Conservation (phyloP, 371 early-diverging fungal genomes). For the Mucor velutinosus region DNA sequence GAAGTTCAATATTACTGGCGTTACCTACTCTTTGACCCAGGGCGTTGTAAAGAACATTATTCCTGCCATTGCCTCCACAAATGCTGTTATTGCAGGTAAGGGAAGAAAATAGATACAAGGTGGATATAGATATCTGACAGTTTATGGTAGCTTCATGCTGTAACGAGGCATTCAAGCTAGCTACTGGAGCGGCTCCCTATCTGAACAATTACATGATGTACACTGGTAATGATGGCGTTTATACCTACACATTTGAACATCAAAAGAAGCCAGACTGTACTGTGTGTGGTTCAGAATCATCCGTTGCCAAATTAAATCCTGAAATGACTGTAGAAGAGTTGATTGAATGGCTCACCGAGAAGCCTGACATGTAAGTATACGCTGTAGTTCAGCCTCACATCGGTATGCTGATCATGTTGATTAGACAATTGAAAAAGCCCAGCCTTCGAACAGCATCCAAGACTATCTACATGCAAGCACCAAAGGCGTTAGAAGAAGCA, state of each 20-base stretch:
- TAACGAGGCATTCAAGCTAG: slow-evolving; percentile 93
- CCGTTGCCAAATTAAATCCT: slow-evolving; percentile 44
- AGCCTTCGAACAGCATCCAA: slow-evolving; percentile 62
- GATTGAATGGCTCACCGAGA: slow-evolving; percentile 74
- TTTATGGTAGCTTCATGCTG: slow-evolving; percentile 78
- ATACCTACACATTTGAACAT: slow-evolving; percentile 89
- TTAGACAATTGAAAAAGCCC: slow-evolving; percentile 79
- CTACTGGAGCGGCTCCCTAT: slow-evolving; percentile 71
- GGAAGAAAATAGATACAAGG: background rate
- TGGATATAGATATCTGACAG: background rate
- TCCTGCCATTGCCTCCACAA: slow-evolving; percentile 99
- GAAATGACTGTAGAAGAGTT: slow-evolving; percentile 66
- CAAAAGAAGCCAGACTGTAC: slow-evolving; percentile 87
- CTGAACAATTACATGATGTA: slow-evolving; percentile 97
- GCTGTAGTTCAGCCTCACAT: background rate
- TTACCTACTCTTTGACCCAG: slow-evolving; percentile 91
- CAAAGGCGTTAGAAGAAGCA: slow-evolving; percentile 66
- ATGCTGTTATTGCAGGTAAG: slow-evolving; percentile 95
- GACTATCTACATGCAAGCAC: slow-evolving; percentile 83
- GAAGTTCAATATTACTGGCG: slow-evolving; percentile 84
- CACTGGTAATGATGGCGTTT: slow-evolving; percentile 87
- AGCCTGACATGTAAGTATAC: slow-evolving; percentile 65
- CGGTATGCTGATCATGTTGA: background rate
- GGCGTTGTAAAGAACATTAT: slow-evolving; percentile 99
- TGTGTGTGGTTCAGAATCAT: slow-evolving; percentile 77